These are phyloP conservation scores for Incumbomyces delicatus DNA, from an alignment of 2,329 filamentous ascomycete species.

Conservation along the genomic window DNA sequence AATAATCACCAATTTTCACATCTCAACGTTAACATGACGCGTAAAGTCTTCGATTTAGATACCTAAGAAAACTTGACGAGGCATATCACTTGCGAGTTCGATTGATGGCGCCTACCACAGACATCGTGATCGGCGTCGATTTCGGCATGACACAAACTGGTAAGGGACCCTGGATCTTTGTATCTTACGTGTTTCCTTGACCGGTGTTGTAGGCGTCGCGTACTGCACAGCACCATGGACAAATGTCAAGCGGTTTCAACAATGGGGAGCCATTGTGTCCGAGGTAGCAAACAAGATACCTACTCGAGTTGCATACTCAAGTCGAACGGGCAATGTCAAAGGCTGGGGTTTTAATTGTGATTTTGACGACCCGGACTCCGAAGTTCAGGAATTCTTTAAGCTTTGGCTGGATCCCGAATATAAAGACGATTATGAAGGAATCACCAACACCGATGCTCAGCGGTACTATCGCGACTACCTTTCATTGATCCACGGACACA, in stretches of 20 bases:
- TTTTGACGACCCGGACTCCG: slow-evolving; percentile 20
- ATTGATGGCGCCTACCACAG: neutral
- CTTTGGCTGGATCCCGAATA: slow-evolving; percentile 10
- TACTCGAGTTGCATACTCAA: slow-evolving; percentile 23
- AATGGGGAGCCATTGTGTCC: slow-evolving; percentile 26
- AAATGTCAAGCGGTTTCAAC: slow-evolving; percentile 27
- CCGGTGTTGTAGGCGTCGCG: slow-evolving; percentile 23
- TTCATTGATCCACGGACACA: slow-evolving; percentile 26
- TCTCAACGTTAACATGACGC: neutral
- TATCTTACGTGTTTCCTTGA: neutral
- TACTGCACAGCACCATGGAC: slow-evolving; percentile 29
- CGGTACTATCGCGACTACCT: slow-evolving; percentile 28
- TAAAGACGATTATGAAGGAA: slow-evolving; percentile 15
- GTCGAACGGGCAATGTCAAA: slow-evolving; percentile 7
- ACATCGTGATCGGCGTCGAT: slow-evolving; percentile 18
- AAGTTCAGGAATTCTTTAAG: slow-evolving; percentile 12
- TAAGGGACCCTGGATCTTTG: neutral
- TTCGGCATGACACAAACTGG: slow-evolving; percentile 24
- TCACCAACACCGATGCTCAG: slow-evolving; percentile 20
- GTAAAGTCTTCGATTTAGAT: neutral
- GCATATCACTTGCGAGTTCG: too few relatives aligned
- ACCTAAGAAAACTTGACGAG: neutral
- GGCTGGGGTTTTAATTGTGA: slow-evolving; percentile 31
- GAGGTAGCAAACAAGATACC: slow-evolving; percentile 29
- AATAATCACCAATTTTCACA: neutral